Base-by-base conservation (phyloP, 345 rosid species). In the Eucalyptus erythrocorys region DNA sequence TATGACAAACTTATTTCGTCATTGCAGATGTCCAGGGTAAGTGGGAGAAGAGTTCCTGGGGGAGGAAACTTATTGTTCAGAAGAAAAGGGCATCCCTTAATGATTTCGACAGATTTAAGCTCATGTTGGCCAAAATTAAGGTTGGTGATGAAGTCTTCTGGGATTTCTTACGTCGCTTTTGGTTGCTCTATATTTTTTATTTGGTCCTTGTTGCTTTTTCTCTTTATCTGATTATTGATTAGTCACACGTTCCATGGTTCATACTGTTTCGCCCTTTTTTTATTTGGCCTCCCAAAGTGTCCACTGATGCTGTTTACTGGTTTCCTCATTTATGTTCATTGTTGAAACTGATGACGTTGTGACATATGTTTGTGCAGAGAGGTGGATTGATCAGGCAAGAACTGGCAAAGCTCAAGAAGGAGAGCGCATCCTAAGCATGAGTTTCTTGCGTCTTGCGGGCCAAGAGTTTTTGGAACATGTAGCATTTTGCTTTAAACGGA, bases 11-110 rank as follows among this genome's bases (percentile, higher is more conserved):
- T 57, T n/a, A 4, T 48, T 34, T 88, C 27, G 5, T 30, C 55
- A 68, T 86, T 86, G 89, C 91, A 97, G 98, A 96, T 91, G 97
- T 97, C 51, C 94, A 95, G 89, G 92, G 90, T 91, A 97, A 94
- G 93, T 97, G 99, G 99, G 98, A 97, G 79, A 95, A 91, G 34
- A 96, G 98, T 90, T 95, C 97, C 1, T 95, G 98, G 99, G 98
- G 97, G 40, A 95, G 96, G 88, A 97, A 95, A 89, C 90, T 97
- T 84, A 95, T 94, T 90, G 98, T 96, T 71, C 95, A 94, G 92
- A 94, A 96, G 91, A 94, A 90, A 87, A 94, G 98, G 86, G 99
- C 97, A 14, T 79, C 97, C 17, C 95, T 97, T 86, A 95, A 93
- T 85, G 97, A 97, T 89, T 97, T 97, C 6, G 98, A 97, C 86